phyloP scores from a whole-genome alignment of 768 basidiomycete species.

The Serendipita vermifera region DNA sequence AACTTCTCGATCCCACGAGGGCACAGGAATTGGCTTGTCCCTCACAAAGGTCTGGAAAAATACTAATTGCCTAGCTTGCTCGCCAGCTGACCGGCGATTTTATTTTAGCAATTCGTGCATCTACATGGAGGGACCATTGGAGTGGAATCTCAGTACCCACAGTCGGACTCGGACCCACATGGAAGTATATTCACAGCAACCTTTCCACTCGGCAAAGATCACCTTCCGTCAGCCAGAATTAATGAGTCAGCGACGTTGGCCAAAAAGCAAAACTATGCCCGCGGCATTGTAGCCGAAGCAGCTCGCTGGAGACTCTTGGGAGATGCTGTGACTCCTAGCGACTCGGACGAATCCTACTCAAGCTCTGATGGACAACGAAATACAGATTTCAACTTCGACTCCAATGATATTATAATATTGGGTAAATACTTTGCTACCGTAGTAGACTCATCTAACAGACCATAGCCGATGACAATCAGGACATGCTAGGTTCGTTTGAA shows the following conservation, averaged over 20 bases:
- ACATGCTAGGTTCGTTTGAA: slow-evolving; percentile 18
- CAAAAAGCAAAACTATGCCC: slow-evolving; percentile 20
- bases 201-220: slow-evolving; percentile 25
- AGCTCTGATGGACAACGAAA: not conserved
- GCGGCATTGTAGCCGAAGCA: slow-evolving; percentile 28
- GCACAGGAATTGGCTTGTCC: slow-evolving; percentile 29
- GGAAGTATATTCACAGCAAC: slow-evolving; percentile 25
- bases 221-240: slow-evolving; percentile 23
- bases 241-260: slow-evolving; percentile 12
- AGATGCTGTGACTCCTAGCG: slow-evolving; percentile 11
- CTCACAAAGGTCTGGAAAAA: slow-evolving; percentile 22
- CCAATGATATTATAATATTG: slow-evolving; percentile 12
- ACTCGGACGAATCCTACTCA: slow-evolving; percentile 6
- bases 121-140: slow-evolving; percentile 27
- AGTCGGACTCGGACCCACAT: slow-evolving; percentile 23
- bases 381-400: not conserved
- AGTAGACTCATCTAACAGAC: not conserved
- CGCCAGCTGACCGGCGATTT: too few relatives aligned
- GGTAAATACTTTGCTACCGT: slow-evolving; percentile 16
- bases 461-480: slow-evolving; percentile 22
- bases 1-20: slow-evolving; percentile 4
- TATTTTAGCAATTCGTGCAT: slow-evolving; percentile 24
- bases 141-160: slow-evolving; percentile 22
- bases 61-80: too few relatives aligned
- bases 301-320: slow-evolving; percentile 16